Percentiles rank a stretch among this genome's conserved stretches.
These are phyloP conservation scores for Calophaca sinica DNA, from an alignment of 306 rosid species.

Conservation along the genomic window DNA sequence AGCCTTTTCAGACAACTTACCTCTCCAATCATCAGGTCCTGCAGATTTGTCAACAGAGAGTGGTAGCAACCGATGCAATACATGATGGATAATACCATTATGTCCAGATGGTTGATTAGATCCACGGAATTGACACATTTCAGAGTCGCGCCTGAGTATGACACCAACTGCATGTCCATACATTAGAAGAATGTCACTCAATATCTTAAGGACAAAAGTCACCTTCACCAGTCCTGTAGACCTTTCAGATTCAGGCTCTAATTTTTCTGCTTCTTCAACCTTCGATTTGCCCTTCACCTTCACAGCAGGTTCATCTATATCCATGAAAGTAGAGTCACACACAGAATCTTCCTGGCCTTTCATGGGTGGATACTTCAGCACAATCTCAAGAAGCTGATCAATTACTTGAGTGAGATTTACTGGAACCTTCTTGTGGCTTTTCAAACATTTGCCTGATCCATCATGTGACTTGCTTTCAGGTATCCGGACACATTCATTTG, in stretches of 20 bases:
- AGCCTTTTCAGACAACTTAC: conserved; percentile 91
- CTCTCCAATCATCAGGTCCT: conserved; percentile 98
- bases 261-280: conserved; percentile 68
- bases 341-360: conserved; percentile 62
- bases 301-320: conserved; percentile 86
- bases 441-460: conserved; percentile 81
- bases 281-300: conserved; percentile 96
- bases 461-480: conserved; percentile 83
- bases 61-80: conserved; percentile 79
- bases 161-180: conserved; percentile 94
- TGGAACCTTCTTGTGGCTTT: conserved; percentile 90
- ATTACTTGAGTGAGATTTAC: conserved; percentile 91
- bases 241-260: conserved; percentile 81
- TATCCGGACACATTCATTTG: conserved; percentile 79
- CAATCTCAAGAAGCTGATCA: conserved; percentile 96
- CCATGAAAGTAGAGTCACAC: conserved; percentile 72
- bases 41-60: conserved; percentile 85
- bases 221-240: conserved; percentile 93
- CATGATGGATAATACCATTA: conserved; percentile 81
- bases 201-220: conserved; percentile 89
- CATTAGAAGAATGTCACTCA: conserved; percentile 96
- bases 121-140: conserved; percentile 82
- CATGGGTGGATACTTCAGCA: conserved; percentile 73
- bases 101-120: conserved; percentile 75
- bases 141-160: conserved; percentile 89